Conservation (phyloP, 306 rosid species). For the Cicer arietinum region DNA sequence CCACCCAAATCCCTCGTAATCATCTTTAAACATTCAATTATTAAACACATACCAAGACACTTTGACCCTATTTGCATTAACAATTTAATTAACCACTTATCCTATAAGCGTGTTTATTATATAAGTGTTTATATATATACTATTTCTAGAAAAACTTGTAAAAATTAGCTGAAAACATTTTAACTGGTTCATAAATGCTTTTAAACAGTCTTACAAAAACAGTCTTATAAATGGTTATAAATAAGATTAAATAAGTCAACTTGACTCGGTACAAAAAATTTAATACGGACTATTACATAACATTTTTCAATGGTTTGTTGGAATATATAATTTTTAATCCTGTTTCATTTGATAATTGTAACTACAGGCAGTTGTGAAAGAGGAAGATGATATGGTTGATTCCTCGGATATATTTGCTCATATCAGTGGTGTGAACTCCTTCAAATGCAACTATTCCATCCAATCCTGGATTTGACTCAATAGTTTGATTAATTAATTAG, state of each 20-base stretch:
- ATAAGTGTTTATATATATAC: neutral
- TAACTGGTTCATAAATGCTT: neutral
- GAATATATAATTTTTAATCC: conserved; percentile 4
- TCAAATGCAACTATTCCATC: conserved; percentile 87
- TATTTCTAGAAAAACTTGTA: too few species aligned
- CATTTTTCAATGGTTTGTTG: conserved; percentile 30
- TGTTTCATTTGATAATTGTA: conserved; percentile 28
- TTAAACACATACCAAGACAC: neutral
- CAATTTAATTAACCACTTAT: neutral
- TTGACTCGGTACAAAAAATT: neutral
- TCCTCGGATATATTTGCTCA: conserved; percentile 95
- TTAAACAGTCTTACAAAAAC: neutral
- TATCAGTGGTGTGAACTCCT: conserved; percentile 99
- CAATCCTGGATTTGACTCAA: conserved; percentile 82
- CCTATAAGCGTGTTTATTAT: neutral
- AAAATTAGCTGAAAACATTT: too few species aligned
- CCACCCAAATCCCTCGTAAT: too few species aligned
- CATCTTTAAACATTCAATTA: too few species aligned
- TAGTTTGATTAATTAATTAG: conserved; percentile 21
- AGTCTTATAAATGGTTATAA: too few species aligned
- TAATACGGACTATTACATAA: neutral
- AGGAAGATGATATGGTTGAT: conserved; percentile 93
- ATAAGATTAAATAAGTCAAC: too few species aligned
- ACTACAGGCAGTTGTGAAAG: conserved; percentile 85
- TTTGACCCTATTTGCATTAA: neutral